Conservation (phyloP, 192 early-diverging fungal genomes). For the Backusella parvicylindrica region DNA sequence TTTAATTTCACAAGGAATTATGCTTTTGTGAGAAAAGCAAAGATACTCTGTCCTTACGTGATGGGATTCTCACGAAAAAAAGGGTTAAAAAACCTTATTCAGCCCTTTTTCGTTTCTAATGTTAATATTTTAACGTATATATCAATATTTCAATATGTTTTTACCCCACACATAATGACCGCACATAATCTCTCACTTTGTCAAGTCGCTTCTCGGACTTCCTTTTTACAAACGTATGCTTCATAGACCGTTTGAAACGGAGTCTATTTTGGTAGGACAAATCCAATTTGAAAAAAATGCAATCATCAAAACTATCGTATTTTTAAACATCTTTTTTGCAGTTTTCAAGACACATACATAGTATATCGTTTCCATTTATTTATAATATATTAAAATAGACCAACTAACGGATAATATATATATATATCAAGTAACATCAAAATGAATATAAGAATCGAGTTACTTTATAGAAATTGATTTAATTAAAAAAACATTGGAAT, state of each 20-base stretch:
- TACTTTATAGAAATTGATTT: too few relatives aligned
- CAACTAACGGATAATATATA: not conserved
- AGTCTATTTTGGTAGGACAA: not conserved
- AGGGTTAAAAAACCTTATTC: not conserved
- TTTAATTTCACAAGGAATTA: constrained; percentile 4
- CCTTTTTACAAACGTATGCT: too few relatives aligned
- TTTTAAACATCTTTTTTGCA: not conserved
- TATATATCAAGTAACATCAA: not conserved
- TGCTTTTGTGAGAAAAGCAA: not conserved
- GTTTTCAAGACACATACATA: too few relatives aligned
- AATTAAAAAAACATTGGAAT: too few relatives aligned
- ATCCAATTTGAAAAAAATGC: not conserved
- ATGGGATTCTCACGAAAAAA: constrained; percentile 1
- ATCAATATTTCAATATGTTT: not conserved
- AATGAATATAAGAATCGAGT: not conserved
- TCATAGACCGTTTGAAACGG: not conserved
- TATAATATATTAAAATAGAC: too few relatives aligned
- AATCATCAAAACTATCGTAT: too few relatives aligned
- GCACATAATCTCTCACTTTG: too few relatives aligned
- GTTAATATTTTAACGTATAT: too few relatives aligned
- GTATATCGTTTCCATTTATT: too few relatives aligned
- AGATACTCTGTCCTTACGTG: not conserved
- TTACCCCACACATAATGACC: not conserved
- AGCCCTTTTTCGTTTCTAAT: not conserved
- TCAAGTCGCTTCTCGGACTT: too few relatives aligned